Evolutionary conservation across 2,329 filamentous ascomycete species (phyloP), one percentile per base, ranked within the genome.

Genomic region (Fusarium armeniacum): DNA sequence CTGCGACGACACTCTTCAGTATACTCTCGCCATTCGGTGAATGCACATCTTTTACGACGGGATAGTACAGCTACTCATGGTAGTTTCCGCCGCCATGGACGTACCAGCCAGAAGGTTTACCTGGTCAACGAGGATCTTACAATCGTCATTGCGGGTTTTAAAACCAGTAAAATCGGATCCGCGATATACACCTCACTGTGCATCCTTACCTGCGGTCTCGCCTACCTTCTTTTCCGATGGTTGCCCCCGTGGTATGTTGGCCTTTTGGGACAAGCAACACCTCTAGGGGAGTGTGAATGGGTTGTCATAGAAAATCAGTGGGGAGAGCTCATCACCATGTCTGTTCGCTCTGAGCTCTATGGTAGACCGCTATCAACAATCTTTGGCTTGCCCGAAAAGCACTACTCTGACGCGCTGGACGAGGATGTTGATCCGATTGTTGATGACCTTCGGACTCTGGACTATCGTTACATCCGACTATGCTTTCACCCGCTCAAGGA

Each of bases 261-360:
- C 50, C 78, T 98, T 43, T 84, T 93, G 41, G 96, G 96, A 30
- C 86, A 83, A 55, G 82, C 89, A 7, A 88, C 87, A 18, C 84
- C 92, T 4, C 83, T 99, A 32, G 85, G 86, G 56, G 88, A 92
- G 57, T 96, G 93, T 75, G 86, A 92, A 63, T 99, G 97, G 96
- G 91, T 97, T 44, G 94, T 97, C 30, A 88, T 98, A 69, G 96
- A 98, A 86, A 98, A 99, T 76, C 94, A 98, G 85, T 98, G 96
- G 95, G 92, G 92, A 51, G 95, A 98, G 79, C 92, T 98, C 79
- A 85, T 87, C 15, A 87, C 96, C n/a, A 87, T 97, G 75, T 77
- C 89, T 51, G 85, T 98, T 15, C 84, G 85, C 38, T 80, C 79
- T 18, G 82, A 82, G 58, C 76, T 79, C 22, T 89, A 87, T 77